phyloP scores from a whole-genome alignment of 225 moss, liverwort and hornwort species.

The Antitrichia curtipendula region DNA sequence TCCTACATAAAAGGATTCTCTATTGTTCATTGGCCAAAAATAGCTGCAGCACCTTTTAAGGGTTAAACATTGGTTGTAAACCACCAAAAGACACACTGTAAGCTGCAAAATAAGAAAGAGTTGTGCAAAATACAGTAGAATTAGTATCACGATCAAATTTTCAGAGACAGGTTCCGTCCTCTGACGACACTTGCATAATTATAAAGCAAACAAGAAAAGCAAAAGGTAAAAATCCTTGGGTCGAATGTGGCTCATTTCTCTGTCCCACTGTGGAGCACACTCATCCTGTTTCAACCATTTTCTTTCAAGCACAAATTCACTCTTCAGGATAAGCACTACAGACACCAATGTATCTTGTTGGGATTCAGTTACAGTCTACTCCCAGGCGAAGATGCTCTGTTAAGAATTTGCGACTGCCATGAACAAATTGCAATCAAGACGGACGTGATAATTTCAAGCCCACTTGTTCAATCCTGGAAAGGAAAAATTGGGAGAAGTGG shows the following conservation, averaged over 20 bases:
- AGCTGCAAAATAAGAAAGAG: not conserved
- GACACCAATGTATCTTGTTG: no score
- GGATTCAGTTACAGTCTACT: not conserved
- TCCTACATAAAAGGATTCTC: no score
- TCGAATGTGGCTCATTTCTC: not conserved
- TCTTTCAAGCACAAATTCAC: not conserved
- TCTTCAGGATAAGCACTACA: not conserved
- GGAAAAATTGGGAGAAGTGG: conserved; percentile 17
- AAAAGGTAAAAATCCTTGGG: not conserved
- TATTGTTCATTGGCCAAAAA: no score
- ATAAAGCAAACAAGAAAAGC: not conserved
- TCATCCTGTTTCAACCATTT: not conserved
- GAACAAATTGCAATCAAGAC: not conserved
- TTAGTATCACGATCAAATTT: not conserved
- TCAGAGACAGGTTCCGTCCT: no score
- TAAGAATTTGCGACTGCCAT: not conserved
- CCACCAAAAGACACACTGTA: no score
- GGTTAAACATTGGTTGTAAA: no score
- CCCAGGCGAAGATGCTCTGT: not conserved
- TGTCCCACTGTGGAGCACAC: no score
- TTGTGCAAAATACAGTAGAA: not conserved
- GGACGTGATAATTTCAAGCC: not conserved
- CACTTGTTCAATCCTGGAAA: conserved; percentile 37
- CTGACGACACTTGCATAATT: no score
- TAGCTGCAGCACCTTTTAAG: no score